These are phyloP conservation scores for Kwoniella sp. DNA, from an alignment of 768 basidiomycete genomes.

Conservation along the genomic window DNA sequence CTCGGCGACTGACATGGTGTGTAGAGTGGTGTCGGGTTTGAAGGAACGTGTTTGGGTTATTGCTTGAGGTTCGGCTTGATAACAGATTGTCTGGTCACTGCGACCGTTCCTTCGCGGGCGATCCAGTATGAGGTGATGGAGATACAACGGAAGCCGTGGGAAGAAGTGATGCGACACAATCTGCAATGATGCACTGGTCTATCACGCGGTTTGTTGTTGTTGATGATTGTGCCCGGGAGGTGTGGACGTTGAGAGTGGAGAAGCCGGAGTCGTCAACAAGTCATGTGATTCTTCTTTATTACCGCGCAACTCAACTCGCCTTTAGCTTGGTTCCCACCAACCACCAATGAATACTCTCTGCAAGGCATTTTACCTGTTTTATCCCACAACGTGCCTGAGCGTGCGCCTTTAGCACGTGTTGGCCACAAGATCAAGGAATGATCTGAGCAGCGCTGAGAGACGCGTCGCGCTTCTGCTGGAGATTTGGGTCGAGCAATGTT, in stretches of 20 bases:
- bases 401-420: conserved; percentile 13
- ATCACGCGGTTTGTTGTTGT: conserved; percentile 4
- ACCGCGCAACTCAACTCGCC: not conserved
- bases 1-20: conserved; percentile 16
- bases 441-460: too few relatives aligned
- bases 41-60: not conserved
- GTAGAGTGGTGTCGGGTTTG: not conserved
- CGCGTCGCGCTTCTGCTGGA: conserved; percentile 9
- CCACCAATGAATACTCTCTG: conserved; percentile 3
- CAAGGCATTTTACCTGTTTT: conserved; percentile 1
- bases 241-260: conserved; percentile 25
- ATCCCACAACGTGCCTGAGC: conserved; percentile 9
- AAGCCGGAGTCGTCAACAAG: conserved; percentile 14
- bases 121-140: too few relatives aligned
- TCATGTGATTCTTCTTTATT: conserved; percentile 17
- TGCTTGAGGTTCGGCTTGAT: too few relatives aligned
- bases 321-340: not conserved
- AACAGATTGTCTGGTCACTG: too few relatives aligned
- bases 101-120: too few relatives aligned
- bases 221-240: not conserved
- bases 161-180: not conserved
- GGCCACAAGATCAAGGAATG: not conserved
- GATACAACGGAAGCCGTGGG: too few relatives aligned
- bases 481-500: conserved; percentile 5
- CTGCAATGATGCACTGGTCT: too few relatives aligned